Conservation (phyloP, 2,329 filamentous ascomycete species). For the Zalaria sp. region DNA sequence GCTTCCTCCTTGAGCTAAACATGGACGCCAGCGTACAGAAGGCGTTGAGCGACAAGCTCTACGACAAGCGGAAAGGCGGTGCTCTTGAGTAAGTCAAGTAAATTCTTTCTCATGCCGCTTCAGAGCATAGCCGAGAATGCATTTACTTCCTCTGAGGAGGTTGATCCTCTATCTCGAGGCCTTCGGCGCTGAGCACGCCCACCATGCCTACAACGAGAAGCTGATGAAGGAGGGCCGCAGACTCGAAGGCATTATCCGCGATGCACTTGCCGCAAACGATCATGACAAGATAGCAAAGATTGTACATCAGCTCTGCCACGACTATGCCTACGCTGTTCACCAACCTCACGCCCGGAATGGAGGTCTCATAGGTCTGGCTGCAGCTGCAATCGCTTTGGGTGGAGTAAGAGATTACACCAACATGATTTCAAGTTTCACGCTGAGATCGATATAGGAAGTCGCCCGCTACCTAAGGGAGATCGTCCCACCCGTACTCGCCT, state of each 20-base stretch:
- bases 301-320: slow-evolving; percentile 90
- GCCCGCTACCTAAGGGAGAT: slow-evolving; percentile 86
- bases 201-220: background rate
- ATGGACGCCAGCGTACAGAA: slow-evolving; percentile 90
- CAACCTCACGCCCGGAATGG: slow-evolving; percentile 94
- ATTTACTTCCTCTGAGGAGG: background rate
- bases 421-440: slow-evolving; percentile 1
- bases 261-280: slow-evolving; percentile 63
- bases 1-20: background rate
- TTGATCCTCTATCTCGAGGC: background rate
- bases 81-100: slow-evolving; percentile 67
- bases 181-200: background rate
- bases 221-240: slow-evolving; percentile 31
- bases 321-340: slow-evolving; percentile 94
- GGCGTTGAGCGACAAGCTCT: slow-evolving; percentile 92
- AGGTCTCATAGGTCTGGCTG: slow-evolving; percentile 86
- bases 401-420: slow-evolving; percentile 46
- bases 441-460: slow-evolving; percentile 51
- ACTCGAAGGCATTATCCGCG: slow-evolving; percentile 80
- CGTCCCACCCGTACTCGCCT: slow-evolving; percentile 89
- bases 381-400: slow-evolving; percentile 88
- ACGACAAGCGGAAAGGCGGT: slow-evolving; percentile 93
- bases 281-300: slow-evolving; percentile 71
- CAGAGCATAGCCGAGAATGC: background rate
- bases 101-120: background rate